These are phyloP conservation scores for Hymenoscyphus occultus DNA, from an alignment of 2,329 filamentous ascomycete species.

Conservation along the genomic window DNA sequence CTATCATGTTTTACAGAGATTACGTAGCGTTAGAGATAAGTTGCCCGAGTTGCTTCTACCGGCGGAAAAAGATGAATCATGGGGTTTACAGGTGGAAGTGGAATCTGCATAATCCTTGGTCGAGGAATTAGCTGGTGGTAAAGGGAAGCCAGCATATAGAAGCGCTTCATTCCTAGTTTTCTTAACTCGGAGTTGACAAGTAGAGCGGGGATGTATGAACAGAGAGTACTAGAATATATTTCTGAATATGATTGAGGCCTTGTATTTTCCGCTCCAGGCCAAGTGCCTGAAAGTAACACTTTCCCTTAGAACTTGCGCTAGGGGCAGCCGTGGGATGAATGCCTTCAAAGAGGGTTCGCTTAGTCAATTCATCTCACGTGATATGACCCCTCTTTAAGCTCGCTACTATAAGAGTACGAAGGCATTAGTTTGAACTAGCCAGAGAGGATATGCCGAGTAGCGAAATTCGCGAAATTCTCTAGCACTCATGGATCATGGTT, in stretches of 20 bases:
- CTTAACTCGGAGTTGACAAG: no score
- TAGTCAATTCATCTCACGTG: neutral
- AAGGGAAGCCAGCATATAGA: no score
- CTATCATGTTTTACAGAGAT: neutral
- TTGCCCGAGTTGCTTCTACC: neutral
- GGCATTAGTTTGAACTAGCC: neutral
- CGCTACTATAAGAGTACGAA: neutral
- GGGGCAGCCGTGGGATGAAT: neutral
- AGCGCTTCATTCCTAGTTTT: no score
- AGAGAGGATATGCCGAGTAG: neutral
- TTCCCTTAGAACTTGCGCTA: neutral
- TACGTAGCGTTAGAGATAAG: neutral
- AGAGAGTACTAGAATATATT: neutral
- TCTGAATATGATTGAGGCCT: no score
- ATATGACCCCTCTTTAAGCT: neutral
- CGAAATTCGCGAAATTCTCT: neutral
- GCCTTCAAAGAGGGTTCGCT: slow-evolving; percentile 1
- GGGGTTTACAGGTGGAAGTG: neutral
- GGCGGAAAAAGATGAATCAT: neutral
- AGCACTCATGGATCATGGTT: neutral
- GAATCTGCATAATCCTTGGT: neutral
- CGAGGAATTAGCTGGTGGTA: neutral
- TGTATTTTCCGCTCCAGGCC: neutral
- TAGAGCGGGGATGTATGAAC: neutral
- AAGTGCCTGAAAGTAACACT: neutral